phyloP scores from a whole-genome alignment of 192 early-diverging fungal genomes.

The Helicostylum pulchrum region DNA sequence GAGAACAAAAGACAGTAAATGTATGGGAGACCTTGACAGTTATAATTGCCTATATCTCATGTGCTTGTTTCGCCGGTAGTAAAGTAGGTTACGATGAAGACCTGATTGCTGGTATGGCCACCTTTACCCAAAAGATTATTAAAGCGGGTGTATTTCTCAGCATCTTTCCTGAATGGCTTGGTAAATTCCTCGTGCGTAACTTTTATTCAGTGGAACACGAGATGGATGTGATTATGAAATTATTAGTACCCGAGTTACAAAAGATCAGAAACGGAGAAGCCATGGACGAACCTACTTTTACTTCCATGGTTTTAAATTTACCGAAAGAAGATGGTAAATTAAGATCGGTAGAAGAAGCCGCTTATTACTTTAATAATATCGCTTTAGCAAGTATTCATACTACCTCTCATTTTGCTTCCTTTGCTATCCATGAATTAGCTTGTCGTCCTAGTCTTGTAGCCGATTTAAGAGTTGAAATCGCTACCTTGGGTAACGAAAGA shows the following conservation, averaged over 20 bases:
- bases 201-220: constrained; percentile 13
- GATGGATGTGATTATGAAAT: constrained; percentile 25
- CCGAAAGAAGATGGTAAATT: constrained; percentile 12
- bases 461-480: constrained; percentile 9
- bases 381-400: constrained; percentile 31
- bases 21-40: constrained; percentile 4
- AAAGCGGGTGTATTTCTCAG: constrained; percentile 8
- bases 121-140: constrained; percentile 20
- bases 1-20: neutral
- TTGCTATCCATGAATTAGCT: constrained; percentile 17
- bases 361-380: constrained; percentile 20
- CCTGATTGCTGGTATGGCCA: constrained; percentile 19
- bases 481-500: neutral
- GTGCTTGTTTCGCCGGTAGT: constrained; percentile 20
- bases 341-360: constrained; percentile 15
- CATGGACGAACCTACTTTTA: neutral
- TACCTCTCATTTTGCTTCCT: constrained; percentile 15
- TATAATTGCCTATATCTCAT: constrained; percentile 9
- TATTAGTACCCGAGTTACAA: constrained; percentile 13
- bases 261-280: neutral
- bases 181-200: constrained; percentile 10
- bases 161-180: constrained; percentile 7
- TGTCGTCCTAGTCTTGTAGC: constrained; percentile 21
- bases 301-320: constrained; percentile 16
- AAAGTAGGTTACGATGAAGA: constrained; percentile 13